Conservation (phyloP, 495 filamentous ascomycete species). For the Penicillium parvum region DNA sequence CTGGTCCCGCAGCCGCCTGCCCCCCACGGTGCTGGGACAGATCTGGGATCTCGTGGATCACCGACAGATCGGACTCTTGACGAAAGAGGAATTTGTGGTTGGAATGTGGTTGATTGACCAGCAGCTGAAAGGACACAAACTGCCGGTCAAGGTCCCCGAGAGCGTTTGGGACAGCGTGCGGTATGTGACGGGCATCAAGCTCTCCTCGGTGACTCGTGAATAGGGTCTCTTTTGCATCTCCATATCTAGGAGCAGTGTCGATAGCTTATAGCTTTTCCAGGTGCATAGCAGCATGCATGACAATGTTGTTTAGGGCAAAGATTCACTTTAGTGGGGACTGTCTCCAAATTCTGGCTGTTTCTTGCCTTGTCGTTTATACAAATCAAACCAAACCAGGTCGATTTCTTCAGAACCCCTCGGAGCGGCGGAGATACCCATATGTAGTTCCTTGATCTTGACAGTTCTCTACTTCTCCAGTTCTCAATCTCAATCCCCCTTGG, state of each 20-base stretch:
- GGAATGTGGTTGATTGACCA: slow-evolving; percentile 96
- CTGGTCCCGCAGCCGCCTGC: slow-evolving; percentile 74
- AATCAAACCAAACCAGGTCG: too few species aligned
- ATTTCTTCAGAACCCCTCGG: too few species aligned
- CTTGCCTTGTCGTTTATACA: too few species aligned
- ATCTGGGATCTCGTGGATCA: slow-evolving; percentile 84
- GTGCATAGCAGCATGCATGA: too few species aligned
- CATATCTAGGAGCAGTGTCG: not conserved
- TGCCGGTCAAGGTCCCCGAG: slow-evolving; percentile 70
- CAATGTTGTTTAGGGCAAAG: too few species aligned
- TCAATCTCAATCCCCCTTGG: not conserved
- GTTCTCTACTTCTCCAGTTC: too few species aligned
- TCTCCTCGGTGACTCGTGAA: slow-evolving; percentile 14
- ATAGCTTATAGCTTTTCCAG: too few species aligned
- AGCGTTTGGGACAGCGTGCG: slow-evolving; percentile 87
- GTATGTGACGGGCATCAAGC: slow-evolving; percentile 44
- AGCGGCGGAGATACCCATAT: too few species aligned
- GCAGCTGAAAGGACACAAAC: slow-evolving; percentile 78
- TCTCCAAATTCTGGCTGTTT: too few species aligned
- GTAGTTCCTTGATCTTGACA: too few species aligned
- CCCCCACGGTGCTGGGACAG: slow-evolving; percentile 62
- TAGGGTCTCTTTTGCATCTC: too few species aligned
- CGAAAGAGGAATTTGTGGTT: slow-evolving; percentile 83
- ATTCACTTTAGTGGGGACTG: too few species aligned
- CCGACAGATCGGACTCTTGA: slow-evolving; percentile 53